Base-by-base conservation (phyloP, 805 yeast species). In the Saturnispora sanitii region DNA sequence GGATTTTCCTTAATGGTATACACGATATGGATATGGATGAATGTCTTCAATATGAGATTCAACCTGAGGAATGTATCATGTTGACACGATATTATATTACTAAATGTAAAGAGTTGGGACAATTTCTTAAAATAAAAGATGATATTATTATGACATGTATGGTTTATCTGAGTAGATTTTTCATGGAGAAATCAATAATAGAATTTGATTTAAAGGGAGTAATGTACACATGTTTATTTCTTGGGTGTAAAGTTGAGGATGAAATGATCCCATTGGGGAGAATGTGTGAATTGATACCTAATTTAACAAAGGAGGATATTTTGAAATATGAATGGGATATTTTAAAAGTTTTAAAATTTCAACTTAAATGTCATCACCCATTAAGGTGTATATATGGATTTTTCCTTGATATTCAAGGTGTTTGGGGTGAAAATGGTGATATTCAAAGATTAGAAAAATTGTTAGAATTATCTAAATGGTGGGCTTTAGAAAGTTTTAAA, bases 171-270 rank as follows among this genome's bases (percentile, higher is more conserved):
- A 75, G 79, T 54, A 77, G 79, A 55, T 92, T 92, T 58, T 92
- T 79, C 57, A 65, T 92, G 29, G 70, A 70, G 19, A 77, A 87
- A 56, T 79, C 90, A 21, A 90, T 83, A 21, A 79, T 87, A 86
- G 87, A 86, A 49, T 75, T 73, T 52, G 92, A 85, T 52, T 98
- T 98, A 9, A 83, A 84, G 53, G 73, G 77, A 44, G 70, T 92
- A 16, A 68, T 92, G 61, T 72, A 77, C 40, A 81, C 94, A 2
- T 81, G 95, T 47, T 71, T 92, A 11, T 92, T 87, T 57, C 65
- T 92, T 26, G 95, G 96, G 5, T 88, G 96, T 33, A 92, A 92
- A 60, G 75, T 88, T 15, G 98, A 92, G 54, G 90, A 92, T 61
- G 80, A 76, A 57, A 90, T 88, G 61, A 81, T 92, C 23, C 75